Percentiles rank a stretch among this genome's conserved stretches.
These are phyloP conservation scores for Ailanthus altissimus DNA, from an alignment of 345 rosid species.

Conservation along the genomic window DNA sequence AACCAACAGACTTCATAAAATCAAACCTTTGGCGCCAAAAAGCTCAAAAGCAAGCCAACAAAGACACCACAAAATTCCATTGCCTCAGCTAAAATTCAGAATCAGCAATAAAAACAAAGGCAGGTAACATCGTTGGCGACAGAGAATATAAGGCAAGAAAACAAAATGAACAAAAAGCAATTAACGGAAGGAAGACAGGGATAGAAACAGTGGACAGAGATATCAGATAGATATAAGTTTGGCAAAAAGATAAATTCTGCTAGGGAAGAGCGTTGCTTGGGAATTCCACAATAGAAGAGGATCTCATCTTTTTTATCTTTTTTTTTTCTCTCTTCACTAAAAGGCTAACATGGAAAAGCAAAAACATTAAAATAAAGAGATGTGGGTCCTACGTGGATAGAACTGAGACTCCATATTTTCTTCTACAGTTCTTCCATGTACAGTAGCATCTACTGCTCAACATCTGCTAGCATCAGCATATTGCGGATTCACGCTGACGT, in stretches of 20 bases:
- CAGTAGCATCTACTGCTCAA: conserved; percentile 24
- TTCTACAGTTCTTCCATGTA: conserved; percentile 11
- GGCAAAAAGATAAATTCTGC: conserved; percentile 34
- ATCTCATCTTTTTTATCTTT: neutral
- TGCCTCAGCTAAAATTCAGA: conserved; percentile 26
- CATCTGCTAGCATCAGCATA: neutral
- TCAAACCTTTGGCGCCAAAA: conserved; percentile 5
- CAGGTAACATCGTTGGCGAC: conserved; percentile 13
- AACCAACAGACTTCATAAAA: neutral
- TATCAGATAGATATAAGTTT: conserved; percentile 13
- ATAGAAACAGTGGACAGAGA: conserved; percentile 13
- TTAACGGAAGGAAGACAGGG: neutral
- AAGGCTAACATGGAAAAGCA: conserved; percentile 11
- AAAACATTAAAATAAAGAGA: neutral
- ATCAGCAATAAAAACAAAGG: conserved; percentile 17
- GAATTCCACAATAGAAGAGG: conserved; percentile 27
- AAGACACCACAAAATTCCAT: conserved; percentile 12
- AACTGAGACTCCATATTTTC: conserved; percentile 8
- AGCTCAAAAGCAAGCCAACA: neutral
- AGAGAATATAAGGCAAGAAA: neutral
- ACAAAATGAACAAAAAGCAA: neutral
- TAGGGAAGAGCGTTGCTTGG: conserved; percentile 28
- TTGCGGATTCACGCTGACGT: neutral
- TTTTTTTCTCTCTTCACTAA: conserved; percentile 8
- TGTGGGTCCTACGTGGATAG: conserved; percentile 39